Evolutionary conservation across 1,139 yeast genomes (phyloP), one percentile per base, ranked within the genome.

Genomic region (Geotrichum fermentans): DNA sequence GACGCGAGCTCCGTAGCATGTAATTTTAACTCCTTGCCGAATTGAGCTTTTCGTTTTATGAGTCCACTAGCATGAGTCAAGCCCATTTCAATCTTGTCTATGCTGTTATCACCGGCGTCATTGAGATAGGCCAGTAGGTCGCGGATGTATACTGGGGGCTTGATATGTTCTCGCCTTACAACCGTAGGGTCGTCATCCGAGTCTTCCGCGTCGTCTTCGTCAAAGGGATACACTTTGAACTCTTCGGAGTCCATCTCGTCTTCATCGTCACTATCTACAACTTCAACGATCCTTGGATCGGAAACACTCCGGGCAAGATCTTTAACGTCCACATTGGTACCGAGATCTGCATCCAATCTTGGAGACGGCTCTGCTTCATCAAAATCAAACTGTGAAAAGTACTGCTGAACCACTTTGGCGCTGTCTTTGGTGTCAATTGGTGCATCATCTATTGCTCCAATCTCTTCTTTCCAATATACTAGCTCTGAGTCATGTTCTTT

Each of bases 61-160:
- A 83, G 68, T 1, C 73, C 72, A 0, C 87, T 77, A 0, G 83
- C 86, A 17, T 64, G 54, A 1, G 60, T 59, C n/a, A 82, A 69
- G 0, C 84, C 86, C 8, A 73, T 52, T 36, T 67, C 62, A 30
- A 71, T 72, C 67, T 77, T 80, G 32, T 78, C 82, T 56, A 70
- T 76, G 13, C 29, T 40, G 6, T 17, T 33, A 0, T 82, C 77
- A 0, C 61, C 61, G 20, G 52, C 52, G 11, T 54, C 69, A 10
- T 62, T 60, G 14, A 84, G 61, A 55, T 82, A 83, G 8, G 67
- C 67, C n/a, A 82, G 55, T n/a, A 83, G 65, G 45, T 81, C 86
- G 52, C 78, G 77, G 26, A 84, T 68, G 58, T 82, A 84, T 1
- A 82, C 71, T 0, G 90, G 90, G 3, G 72, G 66, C 0, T 72